Percentiles rank a stretch among this genome's conserved stretches.
These are phyloP conservation scores for Euclidium syriacum DNA, from an alignment of 345 rosid genomes.

Conservation along the genomic window DNA sequence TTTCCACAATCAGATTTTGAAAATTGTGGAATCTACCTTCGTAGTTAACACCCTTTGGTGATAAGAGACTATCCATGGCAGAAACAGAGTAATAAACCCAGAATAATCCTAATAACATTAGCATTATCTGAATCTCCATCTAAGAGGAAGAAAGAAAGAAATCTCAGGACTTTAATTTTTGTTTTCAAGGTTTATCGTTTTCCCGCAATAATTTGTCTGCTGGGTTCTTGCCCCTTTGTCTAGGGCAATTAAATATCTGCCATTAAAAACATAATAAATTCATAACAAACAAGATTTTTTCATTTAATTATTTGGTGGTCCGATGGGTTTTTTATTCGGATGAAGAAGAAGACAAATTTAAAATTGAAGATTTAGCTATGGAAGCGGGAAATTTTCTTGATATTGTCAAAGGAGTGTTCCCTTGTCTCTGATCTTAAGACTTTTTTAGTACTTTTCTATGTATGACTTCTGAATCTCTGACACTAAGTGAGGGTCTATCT, in stretches of 20 bases:
- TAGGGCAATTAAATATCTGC: conserved; percentile 22
- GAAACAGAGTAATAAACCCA: conserved; percentile 28
- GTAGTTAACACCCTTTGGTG: conserved; percentile 92
- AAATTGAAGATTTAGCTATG: conserved; percentile 15
- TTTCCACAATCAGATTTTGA: not conserved
- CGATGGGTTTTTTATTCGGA: not conserved
- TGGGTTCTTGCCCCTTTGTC: conserved; percentile 13
- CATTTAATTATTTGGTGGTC: conserved; percentile 10
- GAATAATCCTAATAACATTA: conserved; percentile 25
- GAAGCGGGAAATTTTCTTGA: conserved; percentile 39
- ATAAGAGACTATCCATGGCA: conserved; percentile 65
- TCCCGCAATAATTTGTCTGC: conserved; percentile 6
- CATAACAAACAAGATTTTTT: not conserved
- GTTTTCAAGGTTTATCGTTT: not conserved
- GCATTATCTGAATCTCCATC: conserved; percentile 35
- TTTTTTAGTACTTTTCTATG: not conserved
- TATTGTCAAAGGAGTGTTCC: conserved; percentile 47
- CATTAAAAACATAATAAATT: conserved; percentile 14
- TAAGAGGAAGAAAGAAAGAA: conserved; percentile 3
- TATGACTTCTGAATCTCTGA: conserved; percentile 18
- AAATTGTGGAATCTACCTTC: conserved; percentile 48
- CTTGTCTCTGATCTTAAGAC: conserved; percentile 34
- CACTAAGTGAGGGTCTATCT: conserved; percentile 14
- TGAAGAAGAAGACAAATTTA: conserved; percentile 22
- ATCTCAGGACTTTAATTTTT: not conserved